Evolutionary conservation across 345 rosid species (phyloP), one percentile per base, ranked within the genome.

Genomic region (Nephelium lappaceum): DNA sequence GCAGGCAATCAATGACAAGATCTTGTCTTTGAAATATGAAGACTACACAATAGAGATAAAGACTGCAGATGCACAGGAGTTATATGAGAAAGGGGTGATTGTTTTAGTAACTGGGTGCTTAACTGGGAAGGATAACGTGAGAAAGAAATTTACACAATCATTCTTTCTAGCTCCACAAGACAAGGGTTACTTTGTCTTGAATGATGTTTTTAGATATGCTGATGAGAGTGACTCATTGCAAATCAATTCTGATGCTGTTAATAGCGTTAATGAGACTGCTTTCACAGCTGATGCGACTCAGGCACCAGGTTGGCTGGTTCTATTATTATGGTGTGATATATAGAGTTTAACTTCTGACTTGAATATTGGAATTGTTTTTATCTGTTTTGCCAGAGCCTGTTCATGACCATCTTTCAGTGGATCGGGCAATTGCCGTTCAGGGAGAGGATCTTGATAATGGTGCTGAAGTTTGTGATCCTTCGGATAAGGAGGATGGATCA

Each of bases 151-250:
- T 81, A 67, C 92, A 5, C 94, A 92, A 77, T 72, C 89, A 6
- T 92, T 92, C 85, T 92, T 92, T 82, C 85, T 92, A 42, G 97
- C 94, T 61, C 94, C 91, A 27, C 97, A 90, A 78, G 94, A 92
- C 53, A 88, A 83, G 53, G 97, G 97, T 39, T 90, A 90, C 81
- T 92, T 87, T 78, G 97, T 92, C 76, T 82, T 90, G 73, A 92
- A 92, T 83, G 97, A 92, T 81, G 88, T 90, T 51, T 87, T 92
- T 75, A 86, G 93, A 81, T 92, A 78, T 68, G 74, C 90, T 80
- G 94, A 79, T 27, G 93, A 90, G 67, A 80, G 41, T 71, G 91
- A 86, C 67, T 58, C 83, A 21, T 47, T 81, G 78, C 65, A 73
- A 21, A 63, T 55, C 68, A 63, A 57, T 76, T 58, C 84, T 24